phyloP scores from a whole-genome alignment of 768 basidiomycete genomes.

The Hericium rajendrae region DNA sequence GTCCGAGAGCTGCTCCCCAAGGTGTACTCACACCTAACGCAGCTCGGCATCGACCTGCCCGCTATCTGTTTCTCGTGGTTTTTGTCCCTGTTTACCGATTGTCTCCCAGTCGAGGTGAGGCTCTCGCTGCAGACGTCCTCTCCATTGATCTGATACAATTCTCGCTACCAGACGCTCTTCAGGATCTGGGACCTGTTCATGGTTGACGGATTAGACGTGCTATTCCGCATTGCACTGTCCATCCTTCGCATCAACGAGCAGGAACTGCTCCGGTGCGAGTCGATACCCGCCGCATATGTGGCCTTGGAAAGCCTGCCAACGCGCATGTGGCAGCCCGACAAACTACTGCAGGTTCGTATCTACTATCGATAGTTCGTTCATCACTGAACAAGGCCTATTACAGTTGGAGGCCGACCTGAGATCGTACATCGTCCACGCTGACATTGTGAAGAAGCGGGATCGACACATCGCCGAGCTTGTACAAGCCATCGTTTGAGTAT shows the following conservation, averaged over 20 bases:
- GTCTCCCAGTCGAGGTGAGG: slow-evolving; percentile 82
- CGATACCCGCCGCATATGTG: slow-evolving; percentile 83
- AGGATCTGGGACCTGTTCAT: slow-evolving; percentile 95
- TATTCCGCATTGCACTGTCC: slow-evolving; percentile 83
- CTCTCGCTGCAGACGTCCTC: not conserved
- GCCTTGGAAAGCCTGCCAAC: slow-evolving; percentile 84
- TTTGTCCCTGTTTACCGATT: slow-evolving; percentile 91
- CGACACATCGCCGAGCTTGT: slow-evolving; percentile 37
- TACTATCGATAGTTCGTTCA: not conserved
- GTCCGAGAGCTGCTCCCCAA: slow-evolving; percentile 71
- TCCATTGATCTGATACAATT: not conserved
- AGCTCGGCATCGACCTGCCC: slow-evolving; percentile 80
- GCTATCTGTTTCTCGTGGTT: slow-evolving; percentile 99
- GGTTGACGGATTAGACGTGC: slow-evolving; percentile 83
- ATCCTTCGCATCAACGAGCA: slow-evolving; percentile 78
- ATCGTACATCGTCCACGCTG: slow-evolving; percentile 36
- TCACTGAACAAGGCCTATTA: not conserved
- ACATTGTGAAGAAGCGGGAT: slow-evolving; percentile 43
- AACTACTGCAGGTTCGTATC: slow-evolving; percentile 66
- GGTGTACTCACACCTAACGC: slow-evolving; percentile 62
- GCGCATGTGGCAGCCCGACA: slow-evolving; percentile 89
- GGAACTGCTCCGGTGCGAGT: slow-evolving; percentile 77
- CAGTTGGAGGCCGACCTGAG: slow-evolving; percentile 53
- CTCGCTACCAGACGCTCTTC: slow-evolving; percentile 64
- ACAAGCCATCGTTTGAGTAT: slow-evolving; percentile 15